Percentiles rank a stretch among this genome's conserved stretches.
Conservation (phyloP, 2,329 filamentous ascomycete genomes). For the Sporothrix mexicana region DNA sequence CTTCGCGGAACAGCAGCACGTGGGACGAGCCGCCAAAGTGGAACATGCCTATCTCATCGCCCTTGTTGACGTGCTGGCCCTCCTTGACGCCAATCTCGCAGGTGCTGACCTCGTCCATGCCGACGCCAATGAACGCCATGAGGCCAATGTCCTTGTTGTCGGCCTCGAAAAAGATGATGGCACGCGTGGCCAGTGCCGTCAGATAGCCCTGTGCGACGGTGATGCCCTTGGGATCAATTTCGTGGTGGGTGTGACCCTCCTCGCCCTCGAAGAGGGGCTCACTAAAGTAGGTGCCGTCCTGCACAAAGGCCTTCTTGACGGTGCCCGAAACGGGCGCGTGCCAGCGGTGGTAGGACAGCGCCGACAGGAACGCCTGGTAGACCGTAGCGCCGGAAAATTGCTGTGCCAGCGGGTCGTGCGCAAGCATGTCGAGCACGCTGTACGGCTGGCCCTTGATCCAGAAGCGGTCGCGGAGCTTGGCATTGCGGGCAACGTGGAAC, state of each 20-base stretch:
- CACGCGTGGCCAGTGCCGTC: constrained; percentile 69
- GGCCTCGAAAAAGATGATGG: constrained; percentile 72
- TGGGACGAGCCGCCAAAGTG: constrained; percentile 78
- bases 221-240: constrained; percentile 53
- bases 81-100: constrained; percentile 73
- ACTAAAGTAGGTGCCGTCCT: constrained; percentile 71
- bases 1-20: constrained; percentile 69
- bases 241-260: background rate
- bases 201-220: constrained; percentile 68
- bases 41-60: constrained; percentile 77
- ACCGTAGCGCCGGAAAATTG: constrained; percentile 68
- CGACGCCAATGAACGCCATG: constrained; percentile 72
- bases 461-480: constrained; percentile 65
- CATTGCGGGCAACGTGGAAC: constrained; percentile 57
- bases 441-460: constrained; percentile 74
- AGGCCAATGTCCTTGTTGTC: constrained; percentile 71
- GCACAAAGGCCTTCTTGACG: constrained; percentile 61
- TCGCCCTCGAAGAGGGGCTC: constrained; percentile 55
- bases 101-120: constrained; percentile 78
- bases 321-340: constrained; percentile 70
- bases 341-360: constrained; percentile 74
- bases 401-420: constrained; percentile 56
- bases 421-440: constrained; percentile 68
- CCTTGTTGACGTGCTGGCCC: constrained; percentile 70
- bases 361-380: constrained; percentile 73